Base-by-base conservation (phyloP, 805 yeast species). In the Yarrowia porcina region DNA sequence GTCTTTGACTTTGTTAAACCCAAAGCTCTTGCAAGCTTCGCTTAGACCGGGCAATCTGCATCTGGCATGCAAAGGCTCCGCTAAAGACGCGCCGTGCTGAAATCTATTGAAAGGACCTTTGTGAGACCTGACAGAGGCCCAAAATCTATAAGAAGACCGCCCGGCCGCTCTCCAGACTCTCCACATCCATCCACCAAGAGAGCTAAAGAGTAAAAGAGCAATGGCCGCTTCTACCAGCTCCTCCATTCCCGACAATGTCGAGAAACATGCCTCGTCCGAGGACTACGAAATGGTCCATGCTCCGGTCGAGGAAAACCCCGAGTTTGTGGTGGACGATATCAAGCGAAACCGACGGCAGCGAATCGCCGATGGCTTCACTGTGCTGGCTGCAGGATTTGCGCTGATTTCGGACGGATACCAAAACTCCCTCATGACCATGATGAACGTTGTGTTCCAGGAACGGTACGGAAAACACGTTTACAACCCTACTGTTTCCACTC, bases 391-490 rank as follows among this genome's bases (percentile, higher is more conserved):
- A 23, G 93, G 94, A 13, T 85, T 83, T 66, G 94, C 92, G 0
- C 79, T 88, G 70, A 82, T 87, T 68, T 83, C 88, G 21, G 94
- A 88, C 74, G 92, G 92, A 4, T 87, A 87, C 73, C 90, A 86
- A 71, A 87, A 87, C 70, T 85, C 83, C 67, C 80, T 86, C 66
- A 86, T 87, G 89, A 81, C 89, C 4, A 85, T 86, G 86, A 68
- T 81, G 67, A 87, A 87, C 72, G 74, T 80, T 20, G 80, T 85
- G 13, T 85, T 86, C 69, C 75, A 84, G 10, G 67, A 70, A 17
- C 69, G 76, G 65, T 82, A 78, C 68, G 84, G 85, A 5, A 70
- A 75, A 54, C 68, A 69, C 9, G 39, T 23, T 12, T 81, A 81
- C 70, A 73, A 71, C 18, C 68, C 81, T 15, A 69, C 75, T 27